Percentiles rank a stretch among this genome's conserved stretches.
phyloP scores from a whole-genome alignment of 106 monocot species.

The Dendrobium nobile region DNA sequence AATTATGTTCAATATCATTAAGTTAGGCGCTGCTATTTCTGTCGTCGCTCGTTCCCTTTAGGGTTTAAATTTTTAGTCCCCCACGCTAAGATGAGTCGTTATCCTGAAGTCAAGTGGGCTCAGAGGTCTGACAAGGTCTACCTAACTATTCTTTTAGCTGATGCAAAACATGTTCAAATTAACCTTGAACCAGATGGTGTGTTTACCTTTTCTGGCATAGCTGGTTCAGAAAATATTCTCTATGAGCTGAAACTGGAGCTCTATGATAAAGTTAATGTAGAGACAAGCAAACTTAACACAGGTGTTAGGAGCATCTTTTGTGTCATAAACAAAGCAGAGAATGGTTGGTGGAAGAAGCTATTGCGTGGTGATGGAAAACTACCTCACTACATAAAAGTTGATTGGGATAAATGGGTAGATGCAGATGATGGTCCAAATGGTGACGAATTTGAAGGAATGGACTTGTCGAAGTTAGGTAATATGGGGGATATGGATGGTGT shows the following conservation, averaged over 20 bases:
- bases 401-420: slow-evolving; percentile 93
- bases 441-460: slow-evolving; percentile 63
- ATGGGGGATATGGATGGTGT: slow-evolving; percentile 34
- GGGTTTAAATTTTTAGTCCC: no score
- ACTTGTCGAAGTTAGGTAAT: slow-evolving; percentile 63
- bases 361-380: slow-evolving; percentile 57
- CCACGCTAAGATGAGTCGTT: no score
- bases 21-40: no score
- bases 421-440: slow-evolving; percentile 52
- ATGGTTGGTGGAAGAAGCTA: slow-evolving; percentile 77
- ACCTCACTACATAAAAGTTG: slow-evolving; percentile 85
- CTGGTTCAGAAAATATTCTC: slow-evolving; percentile 40
- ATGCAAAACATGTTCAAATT: slow-evolving; percentile 70
- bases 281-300: slow-evolving; percentile 80
- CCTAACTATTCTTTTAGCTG: slow-evolving; percentile 66
- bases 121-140: slow-evolving; percentile 84
- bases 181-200: slow-evolving; percentile 73
- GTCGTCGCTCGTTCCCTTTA: no score
- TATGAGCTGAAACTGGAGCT: slow-evolving; percentile 71
- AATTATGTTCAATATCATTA: no score
- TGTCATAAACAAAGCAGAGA: slow-evolving; percentile 61
- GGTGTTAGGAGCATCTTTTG: slow-evolving; percentile 75
- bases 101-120: slow-evolving; percentile 94
- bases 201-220: slow-evolving; percentile 61
- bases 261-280: slow-evolving; percentile 76